A percentile compares a stretch with the other conserved stretches of the same genome.
Conservation (phyloP, 2,329 filamentous ascomycete genomes). For the Fusarium pseudoanthophilum region DNA sequence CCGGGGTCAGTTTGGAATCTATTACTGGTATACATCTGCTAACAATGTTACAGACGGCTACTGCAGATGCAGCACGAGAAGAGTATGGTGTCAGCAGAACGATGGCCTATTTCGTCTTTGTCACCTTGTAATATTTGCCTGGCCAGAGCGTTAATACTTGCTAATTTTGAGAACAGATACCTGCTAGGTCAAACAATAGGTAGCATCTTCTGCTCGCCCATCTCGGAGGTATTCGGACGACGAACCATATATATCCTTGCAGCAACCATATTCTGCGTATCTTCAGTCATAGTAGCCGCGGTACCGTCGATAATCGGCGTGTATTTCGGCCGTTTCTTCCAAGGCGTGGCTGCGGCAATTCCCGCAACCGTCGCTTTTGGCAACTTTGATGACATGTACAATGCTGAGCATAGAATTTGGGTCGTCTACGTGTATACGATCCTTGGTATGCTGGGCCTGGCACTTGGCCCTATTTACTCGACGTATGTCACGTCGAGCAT, state of each 20-base stretch:
- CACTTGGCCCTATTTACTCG: not conserved
- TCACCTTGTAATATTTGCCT: not conserved
- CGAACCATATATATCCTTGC: not conserved
- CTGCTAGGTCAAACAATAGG: not conserved
- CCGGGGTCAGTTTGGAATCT: not conserved
- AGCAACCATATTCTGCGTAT: not conserved
- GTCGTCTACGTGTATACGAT: slow-evolving; percentile 11
- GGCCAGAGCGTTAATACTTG: fast-evolving
- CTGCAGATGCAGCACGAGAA: not conserved
- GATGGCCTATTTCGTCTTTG: not conserved
- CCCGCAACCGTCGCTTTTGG: not conserved
- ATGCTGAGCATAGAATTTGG: slow-evolving; percentile 8
- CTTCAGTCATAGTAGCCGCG: not conserved
- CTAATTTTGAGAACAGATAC: not conserved
- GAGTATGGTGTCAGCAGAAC: not conserved
- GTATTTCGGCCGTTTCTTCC: not conserved
- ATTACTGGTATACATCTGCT: no score
- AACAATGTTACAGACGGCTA: not conserved
- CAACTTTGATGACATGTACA: not conserved
- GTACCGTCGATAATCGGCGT: not conserved
- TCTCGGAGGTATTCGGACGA: not conserved
- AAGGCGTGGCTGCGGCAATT: not conserved
- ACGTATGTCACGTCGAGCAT: slow-evolving; percentile 8
- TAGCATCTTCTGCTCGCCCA: not conserved
- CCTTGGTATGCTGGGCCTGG: slow-evolving; percentile 7